Percentiles rank a stretch among this genome's conserved stretches.
Evolutionary conservation across 352 stramenopile species (phyloP).

Genomic region (Globisporangium solare): DNA sequence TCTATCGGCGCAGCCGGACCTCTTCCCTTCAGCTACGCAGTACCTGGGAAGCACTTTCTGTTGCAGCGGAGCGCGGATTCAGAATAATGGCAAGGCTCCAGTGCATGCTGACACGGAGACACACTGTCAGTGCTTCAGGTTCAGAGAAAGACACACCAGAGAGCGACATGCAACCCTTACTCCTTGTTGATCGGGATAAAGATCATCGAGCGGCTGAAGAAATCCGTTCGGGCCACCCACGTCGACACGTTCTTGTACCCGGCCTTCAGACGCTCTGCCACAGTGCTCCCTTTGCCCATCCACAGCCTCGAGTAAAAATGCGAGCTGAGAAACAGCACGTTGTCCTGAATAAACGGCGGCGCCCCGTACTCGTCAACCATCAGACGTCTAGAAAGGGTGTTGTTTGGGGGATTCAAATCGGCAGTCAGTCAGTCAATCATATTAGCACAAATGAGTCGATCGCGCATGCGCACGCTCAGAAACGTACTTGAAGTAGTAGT

Average conservation of each 20-base stretch:
- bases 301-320: slow-evolving; percentile 73
- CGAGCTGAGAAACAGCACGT: slow-evolving; percentile 73
- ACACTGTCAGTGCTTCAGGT: not conserved
- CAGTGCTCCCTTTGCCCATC: slow-evolving; percentile 31
- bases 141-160: too few relatives aligned
- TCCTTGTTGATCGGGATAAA: slow-evolving; percentile 88
- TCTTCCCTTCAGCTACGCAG: not conserved
- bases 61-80: slow-evolving; percentile 48
- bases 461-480: not conserved
- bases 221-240: slow-evolving; percentile 56
- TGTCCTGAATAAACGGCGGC: slow-evolving; percentile 39
- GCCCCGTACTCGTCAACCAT: slow-evolving; percentile 44
- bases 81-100: slow-evolving; percentile 82
- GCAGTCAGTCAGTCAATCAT: not conserved
- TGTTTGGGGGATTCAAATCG: not conserved
- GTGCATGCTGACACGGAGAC: slow-evolving; percentile 40
- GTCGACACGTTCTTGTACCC: slow-evolving; percentile 78
- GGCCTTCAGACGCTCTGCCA: slow-evolving; percentile 33
- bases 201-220: slow-evolving; percentile 72
- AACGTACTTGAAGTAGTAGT: slow-evolving; percentile 89
- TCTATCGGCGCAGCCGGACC: not conserved
- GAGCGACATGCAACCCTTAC: slow-evolving; percentile 26
- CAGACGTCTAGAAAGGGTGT: slow-evolving; percentile 36
- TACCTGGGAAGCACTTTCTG: slow-evolving; percentile 27
- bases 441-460: not conserved